A percentile compares a stretch with the other conserved stretches of the same genome.
phyloP scores from a whole-genome alignment of 2,329 filamentous ascomycete genomes.

The Cryphonectria parasitica region DNA sequence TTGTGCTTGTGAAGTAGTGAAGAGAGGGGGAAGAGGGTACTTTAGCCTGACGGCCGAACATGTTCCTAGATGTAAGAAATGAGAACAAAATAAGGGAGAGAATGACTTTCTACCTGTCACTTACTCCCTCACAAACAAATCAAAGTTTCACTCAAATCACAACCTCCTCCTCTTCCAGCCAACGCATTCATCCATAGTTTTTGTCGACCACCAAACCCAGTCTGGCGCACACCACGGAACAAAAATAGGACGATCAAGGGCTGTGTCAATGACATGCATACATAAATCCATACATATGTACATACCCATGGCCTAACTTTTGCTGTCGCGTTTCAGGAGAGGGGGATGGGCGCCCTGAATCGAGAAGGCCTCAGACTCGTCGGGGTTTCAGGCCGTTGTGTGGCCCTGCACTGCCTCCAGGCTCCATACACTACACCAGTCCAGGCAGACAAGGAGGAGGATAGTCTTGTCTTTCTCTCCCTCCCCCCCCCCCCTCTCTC shows the following conservation, averaged over 20 bases:
- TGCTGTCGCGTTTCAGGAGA: not conserved
- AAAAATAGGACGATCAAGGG: too few species aligned
- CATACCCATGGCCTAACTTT: not conserved
- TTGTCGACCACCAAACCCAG: not conserved
- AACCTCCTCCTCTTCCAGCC: not conserved
- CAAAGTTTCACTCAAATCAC: too few species aligned
- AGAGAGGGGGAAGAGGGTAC: too few species aligned
- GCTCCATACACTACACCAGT: not conserved
- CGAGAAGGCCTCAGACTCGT: conserved; percentile 16
- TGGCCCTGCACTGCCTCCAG: too few species aligned
- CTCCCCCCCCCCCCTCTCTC: too few species aligned
- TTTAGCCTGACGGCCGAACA: not conserved
- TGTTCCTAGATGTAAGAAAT: too few species aligned
- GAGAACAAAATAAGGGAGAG: too few species aligned
- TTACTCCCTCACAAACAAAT: too few species aligned
- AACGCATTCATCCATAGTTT: too few species aligned
- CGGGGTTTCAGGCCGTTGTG: conserved; percentile 22
- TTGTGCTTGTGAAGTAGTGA: not conserved
- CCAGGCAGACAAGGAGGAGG: not conserved
- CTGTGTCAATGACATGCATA: not conserved
- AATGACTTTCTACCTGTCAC: too few species aligned
- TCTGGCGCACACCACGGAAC: not conserved
- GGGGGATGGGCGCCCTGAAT: not conserved
- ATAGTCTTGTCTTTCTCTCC: not conserved
- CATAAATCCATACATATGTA: not conserved